Evolutionary conservation across 768 basidiomycete genomes (phyloP).

Genomic region (Leccinellum luteum): DNA sequence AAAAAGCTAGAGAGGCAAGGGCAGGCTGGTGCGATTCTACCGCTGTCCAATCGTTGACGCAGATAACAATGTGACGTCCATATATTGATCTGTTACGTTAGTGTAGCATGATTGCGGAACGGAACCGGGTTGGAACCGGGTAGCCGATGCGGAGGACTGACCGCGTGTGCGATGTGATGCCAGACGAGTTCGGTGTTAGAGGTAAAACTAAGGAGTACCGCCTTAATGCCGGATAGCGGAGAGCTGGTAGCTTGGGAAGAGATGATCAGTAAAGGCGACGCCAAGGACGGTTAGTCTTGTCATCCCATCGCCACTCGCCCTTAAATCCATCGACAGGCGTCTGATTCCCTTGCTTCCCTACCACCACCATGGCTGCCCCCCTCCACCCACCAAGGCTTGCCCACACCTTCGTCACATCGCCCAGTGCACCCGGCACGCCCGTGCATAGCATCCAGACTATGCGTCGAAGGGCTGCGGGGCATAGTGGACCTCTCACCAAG

Average conservation of each 20-base stretch:
- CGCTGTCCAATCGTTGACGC: conserved; percentile 45
- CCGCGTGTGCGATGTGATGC: background rate
- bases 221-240: conserved; percentile 31
- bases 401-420: conserved; percentile 67
- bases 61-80: conserved; percentile 1
- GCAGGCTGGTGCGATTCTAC: conserved; percentile 55
- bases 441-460: conserved; percentile 90
- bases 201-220: conserved; percentile 15
- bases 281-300: conserved; percentile 2
- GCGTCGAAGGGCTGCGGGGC: conserved; percentile 88
- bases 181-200: background rate
- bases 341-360: conserved; percentile 8
- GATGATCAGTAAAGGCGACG: background rate
- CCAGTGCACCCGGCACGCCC: conserved; percentile 79
- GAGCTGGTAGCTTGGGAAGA: background rate
- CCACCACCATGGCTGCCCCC: conserved; percentile 27
- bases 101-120: background rate
- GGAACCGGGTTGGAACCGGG: background rate
- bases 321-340: conserved; percentile 6
- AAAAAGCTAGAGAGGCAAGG: conserved; percentile 66
- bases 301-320: background rate
- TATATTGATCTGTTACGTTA: background rate
- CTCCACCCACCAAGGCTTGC: conserved; percentile 75
- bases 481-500: conserved; percentile 85
- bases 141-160: background rate